Conservation (phyloP, 2,329 filamentous ascomycete species). For the Cercospora sp. region DNA sequence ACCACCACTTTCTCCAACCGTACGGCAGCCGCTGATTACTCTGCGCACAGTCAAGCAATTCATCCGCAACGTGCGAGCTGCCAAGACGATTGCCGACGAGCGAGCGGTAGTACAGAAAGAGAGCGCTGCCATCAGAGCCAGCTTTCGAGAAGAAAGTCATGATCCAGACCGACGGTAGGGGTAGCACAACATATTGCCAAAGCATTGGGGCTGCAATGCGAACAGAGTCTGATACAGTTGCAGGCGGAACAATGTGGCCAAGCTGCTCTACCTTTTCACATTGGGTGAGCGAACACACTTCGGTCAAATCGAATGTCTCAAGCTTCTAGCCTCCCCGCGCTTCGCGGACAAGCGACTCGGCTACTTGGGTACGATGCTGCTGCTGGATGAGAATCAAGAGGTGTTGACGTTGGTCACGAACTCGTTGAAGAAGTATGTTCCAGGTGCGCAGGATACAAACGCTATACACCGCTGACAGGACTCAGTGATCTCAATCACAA, state of each 20-base stretch:
- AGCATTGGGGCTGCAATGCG: background rate
- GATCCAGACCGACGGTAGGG: conserved; percentile 84
- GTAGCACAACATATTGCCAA: background rate
- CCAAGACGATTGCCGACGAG: conserved; percentile 98
- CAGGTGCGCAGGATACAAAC: background rate
- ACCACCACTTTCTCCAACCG: background rate
- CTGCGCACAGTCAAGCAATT: conserved; percentile 87
- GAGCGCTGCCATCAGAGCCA: conserved; percentile 94
- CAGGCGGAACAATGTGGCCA: conserved; percentile 98
- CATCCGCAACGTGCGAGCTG: conserved; percentile 96
- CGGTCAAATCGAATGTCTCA: conserved; percentile 98
- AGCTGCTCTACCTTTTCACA: conserved; percentile 96
- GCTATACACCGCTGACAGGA: background rate
- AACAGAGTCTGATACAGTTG: conserved; percentile 6
- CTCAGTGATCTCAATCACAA: conserved; percentile 88
- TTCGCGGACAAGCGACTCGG: conserved; percentile 97
- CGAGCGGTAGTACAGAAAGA: conserved; percentile 98
- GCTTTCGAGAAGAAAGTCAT: conserved; percentile 94
- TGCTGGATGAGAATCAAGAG: conserved; percentile 98
- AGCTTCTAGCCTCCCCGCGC: conserved; percentile 90
- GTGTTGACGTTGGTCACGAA: conserved; percentile 96
- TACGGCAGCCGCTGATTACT: background rate
- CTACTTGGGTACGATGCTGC: conserved; percentile 91
- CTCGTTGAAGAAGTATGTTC: conserved; percentile 85
- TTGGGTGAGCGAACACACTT: conserved; percentile 97